Percentiles rank a stretch among this genome's conserved stretches.
phyloP scores from a whole-genome alignment of 1,139 yeast species.

The Zygosaccharomyces sapae region DNA sequence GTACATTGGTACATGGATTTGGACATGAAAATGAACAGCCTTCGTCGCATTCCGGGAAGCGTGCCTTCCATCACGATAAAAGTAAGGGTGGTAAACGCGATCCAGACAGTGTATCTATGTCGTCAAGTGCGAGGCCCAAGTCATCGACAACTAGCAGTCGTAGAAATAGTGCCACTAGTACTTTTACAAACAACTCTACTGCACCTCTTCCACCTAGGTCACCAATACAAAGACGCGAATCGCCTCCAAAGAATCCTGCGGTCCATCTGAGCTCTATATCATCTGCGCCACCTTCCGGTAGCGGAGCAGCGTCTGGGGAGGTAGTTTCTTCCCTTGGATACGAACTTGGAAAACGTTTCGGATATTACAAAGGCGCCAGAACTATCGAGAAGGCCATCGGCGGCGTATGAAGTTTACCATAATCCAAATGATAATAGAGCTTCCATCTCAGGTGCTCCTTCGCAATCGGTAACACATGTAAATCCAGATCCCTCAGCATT shows the following conservation, averaged over 20 bases:
- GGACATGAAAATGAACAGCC: constrained; percentile 14
- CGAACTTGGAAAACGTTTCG: constrained; percentile 31
- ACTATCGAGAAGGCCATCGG: not conserved
- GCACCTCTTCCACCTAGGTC: constrained; percentile 1
- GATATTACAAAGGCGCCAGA: constrained; percentile 28
- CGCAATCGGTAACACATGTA: constrained; percentile 1
- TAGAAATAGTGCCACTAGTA: constrained; percentile 2
- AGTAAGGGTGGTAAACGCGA: not conserved
- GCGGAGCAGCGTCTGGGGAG: no score
- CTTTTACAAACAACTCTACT: not conserved
- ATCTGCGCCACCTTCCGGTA: not conserved
- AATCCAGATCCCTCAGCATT: constrained; percentile 6
- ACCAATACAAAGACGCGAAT: not conserved
- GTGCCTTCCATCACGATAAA: constrained; percentile 2
- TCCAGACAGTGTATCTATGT: not conserved
- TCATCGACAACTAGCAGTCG: constrained; percentile 1
- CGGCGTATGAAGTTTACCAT: not conserved
- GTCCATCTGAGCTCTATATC: not conserved
- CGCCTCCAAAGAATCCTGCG: not conserved
- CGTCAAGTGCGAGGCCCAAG: constrained; percentile 1
- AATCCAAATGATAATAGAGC: constrained; percentile 3
- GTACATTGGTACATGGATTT: constrained; percentile 22
- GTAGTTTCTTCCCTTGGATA: constrained; percentile 28
- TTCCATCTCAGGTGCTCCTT: not conserved
- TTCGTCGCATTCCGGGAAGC: constrained; percentile 1